Base-by-base conservation (phyloP, 2,329 filamentous ascomycete genomes). In the Rosellinia necatrix region DNA sequence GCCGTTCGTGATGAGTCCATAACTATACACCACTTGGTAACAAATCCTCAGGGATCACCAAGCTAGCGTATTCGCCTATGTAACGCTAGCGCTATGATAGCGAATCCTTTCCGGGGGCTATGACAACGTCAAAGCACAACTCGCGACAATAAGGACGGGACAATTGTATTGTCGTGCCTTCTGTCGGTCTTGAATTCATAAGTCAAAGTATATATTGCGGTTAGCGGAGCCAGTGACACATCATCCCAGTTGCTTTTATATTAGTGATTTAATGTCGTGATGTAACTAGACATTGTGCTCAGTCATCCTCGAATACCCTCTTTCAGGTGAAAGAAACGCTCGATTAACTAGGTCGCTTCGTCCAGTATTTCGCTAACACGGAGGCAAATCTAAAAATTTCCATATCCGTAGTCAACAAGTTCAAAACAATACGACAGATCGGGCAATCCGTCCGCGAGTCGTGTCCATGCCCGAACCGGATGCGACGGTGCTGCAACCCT, bases 381-480 rank as follows among this genome's bases (percentile, higher is more conserved):
- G 52, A 47, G 27, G 29, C 29, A 12, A 22, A 29, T 22, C 27
- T 10, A 24, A 13, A 12, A 44, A 13, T 27, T 35, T n/a, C 49
- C 22, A 13, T 24, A 51, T 51, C 43, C 15, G 32, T 53, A 12
- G 13, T 40, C 24, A 27, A 38, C 5, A 41, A 35, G 19, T 12
- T 40, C 10, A 38, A 24, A n/a, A n/a, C n/a, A 24, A 19, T 37
- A 41, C 44, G 27, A 42, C 19, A 12, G 22, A 47, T 10, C 53
- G 46, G 44, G 32, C n/a, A 40, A 38, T 47, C 37, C 47, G 17
- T 22, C 25, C 37, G 37, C 43, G 27, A 43, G 22, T 37, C 46
- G 47, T 49, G 35, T 35, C 40, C 44, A 49, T 41, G 38, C 32
- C 46, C 43, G 22, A 47, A 6, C 12, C n/a, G 17, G 40, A 35